These are phyloP conservation scores for Rhizophagus clarus DNA, from an alignment of 192 early-diverging fungal genomes.

Conservation along the genomic window DNA sequence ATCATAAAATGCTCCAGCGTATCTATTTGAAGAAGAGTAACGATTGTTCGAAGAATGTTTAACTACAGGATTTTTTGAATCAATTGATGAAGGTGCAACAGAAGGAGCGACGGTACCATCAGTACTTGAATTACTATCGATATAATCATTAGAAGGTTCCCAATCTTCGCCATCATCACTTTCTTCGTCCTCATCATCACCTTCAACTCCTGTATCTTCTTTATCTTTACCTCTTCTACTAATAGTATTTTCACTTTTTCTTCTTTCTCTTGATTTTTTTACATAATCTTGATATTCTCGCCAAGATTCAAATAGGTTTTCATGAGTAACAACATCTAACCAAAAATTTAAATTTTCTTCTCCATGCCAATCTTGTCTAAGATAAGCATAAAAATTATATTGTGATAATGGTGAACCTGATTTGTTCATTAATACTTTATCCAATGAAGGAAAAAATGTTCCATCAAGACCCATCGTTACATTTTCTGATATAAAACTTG, in stretches of 20 bases:
- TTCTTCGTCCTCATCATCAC: neutral
- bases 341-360: constrained; percentile 49
- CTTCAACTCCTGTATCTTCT: neutral
- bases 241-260: neutral
- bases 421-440: constrained; percentile 26
- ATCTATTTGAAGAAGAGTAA: neutral
- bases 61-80: neutral
- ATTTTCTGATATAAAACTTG: neutral
- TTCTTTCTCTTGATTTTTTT: constrained; percentile 24
- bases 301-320: constrained; percentile 42
- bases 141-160: constrained; percentile 1
- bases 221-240: neutral
- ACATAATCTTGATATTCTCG: constrained; percentile 21
- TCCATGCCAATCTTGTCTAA: constrained; percentile 35
- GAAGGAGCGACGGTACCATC: neutral
- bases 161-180: neutral
- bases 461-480: neutral
- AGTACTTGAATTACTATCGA: constrained; percentile 12
- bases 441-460: constrained; percentile 6
- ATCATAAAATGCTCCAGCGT: neutral
- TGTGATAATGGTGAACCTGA: constrained; percentile 39
- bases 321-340: constrained; percentile 46
- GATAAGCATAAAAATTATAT: constrained; percentile 42
- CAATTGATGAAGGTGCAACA: neutral
- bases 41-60: neutral